Conservation (phyloP, 768 basidiomycete genomes). For the Kwoniella heveanensis region DNA sequence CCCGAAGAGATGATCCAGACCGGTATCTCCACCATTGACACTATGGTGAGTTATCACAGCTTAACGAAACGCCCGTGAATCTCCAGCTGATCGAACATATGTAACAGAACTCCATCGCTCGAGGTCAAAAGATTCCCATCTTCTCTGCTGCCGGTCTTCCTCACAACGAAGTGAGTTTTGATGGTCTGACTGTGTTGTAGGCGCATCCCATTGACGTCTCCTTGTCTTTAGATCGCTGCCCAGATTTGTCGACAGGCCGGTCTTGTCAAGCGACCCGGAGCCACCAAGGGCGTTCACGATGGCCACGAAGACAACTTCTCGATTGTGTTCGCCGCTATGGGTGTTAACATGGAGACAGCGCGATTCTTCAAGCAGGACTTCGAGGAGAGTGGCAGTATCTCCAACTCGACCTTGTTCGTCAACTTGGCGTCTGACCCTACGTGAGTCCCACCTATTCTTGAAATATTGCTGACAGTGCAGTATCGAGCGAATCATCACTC, state of each 20-base stretch:
- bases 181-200: slow-evolving; percentile 11
- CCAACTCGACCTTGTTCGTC: slow-evolving; percentile 96
- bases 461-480: slow-evolving; percentile 33
- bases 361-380: slow-evolving; percentile 99
- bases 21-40: slow-evolving; percentile 84
- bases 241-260: slow-evolving; percentile 99
- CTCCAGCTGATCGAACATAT: not conserved
- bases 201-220: too few relatives aligned
- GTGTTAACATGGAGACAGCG: slow-evolving; percentile 99
- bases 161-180: slow-evolving; percentile 81
- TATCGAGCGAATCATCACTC: slow-evolving; percentile 99
- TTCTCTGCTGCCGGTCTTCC: slow-evolving; percentile 97
- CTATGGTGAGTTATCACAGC: slow-evolving; percentile 46
- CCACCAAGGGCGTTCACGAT: slow-evolving; percentile 92
- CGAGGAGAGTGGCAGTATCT: slow-evolving; percentile 95
- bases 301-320: slow-evolving; percentile 99
- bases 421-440: slow-evolving; percentile 99
- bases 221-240: slow-evolving; percentile 77
- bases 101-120: slow-evolving; percentile 79
- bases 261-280: slow-evolving; percentile 81
- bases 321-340: slow-evolving; percentile 99
- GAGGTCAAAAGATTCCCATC: slow-evolving; percentile 99
- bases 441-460: slow-evolving; percentile 39
- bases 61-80: too few relatives aligned
- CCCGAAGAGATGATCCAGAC: slow-evolving; percentile 99